phyloP scores from a whole-genome alignment of 768 basidiomycete genomes.

The Rhodotorula graminis region DNA sequence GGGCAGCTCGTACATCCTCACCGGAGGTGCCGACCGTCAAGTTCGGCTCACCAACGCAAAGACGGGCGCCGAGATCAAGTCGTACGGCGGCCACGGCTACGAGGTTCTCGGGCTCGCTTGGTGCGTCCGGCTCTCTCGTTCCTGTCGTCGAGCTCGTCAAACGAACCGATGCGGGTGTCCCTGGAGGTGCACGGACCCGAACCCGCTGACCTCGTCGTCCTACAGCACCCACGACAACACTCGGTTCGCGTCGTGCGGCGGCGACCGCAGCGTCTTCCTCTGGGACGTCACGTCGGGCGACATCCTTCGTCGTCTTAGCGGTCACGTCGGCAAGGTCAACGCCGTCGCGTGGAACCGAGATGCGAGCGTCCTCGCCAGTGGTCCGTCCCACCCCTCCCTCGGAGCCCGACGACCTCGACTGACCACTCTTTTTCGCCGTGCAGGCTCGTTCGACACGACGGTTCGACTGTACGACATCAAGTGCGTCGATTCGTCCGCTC shows the following conservation, averaged over 20 bases:
- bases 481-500: slow-evolving; percentile 49
- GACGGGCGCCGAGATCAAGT: slow-evolving; percentile 81
- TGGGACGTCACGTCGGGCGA: slow-evolving; percentile 92
- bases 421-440: not conserved
- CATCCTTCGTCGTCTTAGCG: slow-evolving; percentile 74
- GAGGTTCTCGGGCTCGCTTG: slow-evolving; percentile 87
- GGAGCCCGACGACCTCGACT: not conserved
- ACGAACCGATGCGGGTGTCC: not conserved
- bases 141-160: not conserved
- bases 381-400: slow-evolving; percentile 50
- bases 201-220: slow-evolving; percentile 42
- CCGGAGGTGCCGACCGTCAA: slow-evolving; percentile 85
- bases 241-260: slow-evolving; percentile 87
- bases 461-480: slow-evolving; percentile 87
- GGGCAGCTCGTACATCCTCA: slow-evolving; percentile 80
- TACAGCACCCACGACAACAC: slow-evolving; percentile 68
- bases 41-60: slow-evolving; percentile 86
- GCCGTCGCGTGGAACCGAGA: slow-evolving; percentile 84
- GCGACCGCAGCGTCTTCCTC: slow-evolving; percentile 84
- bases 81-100: slow-evolving; percentile 86
- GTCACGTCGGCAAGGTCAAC: slow-evolving; percentile 87
- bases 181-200: not conserved
- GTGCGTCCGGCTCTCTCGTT: slow-evolving; percentile 49
- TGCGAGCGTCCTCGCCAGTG: slow-evolving; percentile 79
- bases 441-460: slow-evolving; percentile 88